Evolutionary conservation across 176 grass and related monocot species (phyloP), one percentile per base, ranked within the genome.

Genomic region (Rhynchospora pubera): DNA sequence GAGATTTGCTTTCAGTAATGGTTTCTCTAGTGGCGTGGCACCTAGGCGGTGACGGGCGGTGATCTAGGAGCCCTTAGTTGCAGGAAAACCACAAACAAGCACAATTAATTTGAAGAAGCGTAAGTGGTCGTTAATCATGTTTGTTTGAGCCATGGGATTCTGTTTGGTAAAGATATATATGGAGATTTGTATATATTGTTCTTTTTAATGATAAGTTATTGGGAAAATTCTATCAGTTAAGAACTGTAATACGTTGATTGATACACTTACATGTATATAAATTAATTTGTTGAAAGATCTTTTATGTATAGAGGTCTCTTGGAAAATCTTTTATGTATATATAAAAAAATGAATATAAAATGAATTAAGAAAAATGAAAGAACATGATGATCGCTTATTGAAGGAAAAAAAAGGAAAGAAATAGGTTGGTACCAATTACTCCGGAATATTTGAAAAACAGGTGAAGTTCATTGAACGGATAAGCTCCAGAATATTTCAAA

Each of bases 1-100:
- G 34, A 39, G 61, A 68, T 74, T 82, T n/a, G 44, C 82, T 57
- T 60, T 61, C 74, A 73, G 65, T 72, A 50, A 13, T n/a, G 34
- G 30, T 1, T 63, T 65, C 12, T 50, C 60, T 74, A 74, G 66
- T 84, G 82, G 65, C 48, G 50, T 65, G 56, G 23, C 82, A 45
- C 5, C 47, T 45, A 75, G 82, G 62, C 65, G 82, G 65, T 74
- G 24, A 44, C 44, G 43, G 67, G 50, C 64, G 65, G 82, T 62
- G 67, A 84, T 19, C 19, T 84, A 34, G 64, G 58, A 59, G 28
- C 50, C 51, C 52, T 45, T 26, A 60, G 76, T 82, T 82, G 9
- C 62, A 16, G 79, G 19, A 81, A 48, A 65, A 65, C 78, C 76
- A 56, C 42, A 30, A 81, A 62, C 34, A 81, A 48, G 8, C 61